These are phyloP conservation scores for Immersiella caudata DNA, from an alignment of 495 filamentous ascomycete species.

Conservation along the genomic window DNA sequence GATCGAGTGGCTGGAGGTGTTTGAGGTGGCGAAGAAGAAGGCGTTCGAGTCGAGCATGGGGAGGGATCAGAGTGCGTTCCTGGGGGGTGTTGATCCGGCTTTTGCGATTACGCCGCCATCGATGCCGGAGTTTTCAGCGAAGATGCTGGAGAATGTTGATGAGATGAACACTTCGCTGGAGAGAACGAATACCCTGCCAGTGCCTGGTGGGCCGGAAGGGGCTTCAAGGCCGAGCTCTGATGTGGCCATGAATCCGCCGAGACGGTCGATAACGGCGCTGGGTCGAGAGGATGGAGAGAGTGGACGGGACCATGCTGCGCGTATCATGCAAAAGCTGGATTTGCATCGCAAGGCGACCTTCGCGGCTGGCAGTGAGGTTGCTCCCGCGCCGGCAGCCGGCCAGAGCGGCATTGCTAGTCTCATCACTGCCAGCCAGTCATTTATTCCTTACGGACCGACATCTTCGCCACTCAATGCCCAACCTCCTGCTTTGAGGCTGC, in stretches of 20 bases:
- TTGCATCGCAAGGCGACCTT: constrained; percentile 78
- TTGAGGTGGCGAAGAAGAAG: constrained; percentile 90
- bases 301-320: constrained; percentile 74
- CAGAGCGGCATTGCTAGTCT: constrained; percentile 82
- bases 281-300: constrained; percentile 63
- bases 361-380: constrained; percentile 36
- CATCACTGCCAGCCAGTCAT: constrained; percentile 80
- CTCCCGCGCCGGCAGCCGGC: constrained; percentile 40
- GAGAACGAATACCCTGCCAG: constrained; percentile 64
- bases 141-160: constrained; percentile 67
- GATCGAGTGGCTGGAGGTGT: constrained; percentile 87
- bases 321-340: constrained; percentile 91
- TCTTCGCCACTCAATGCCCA: constrained; percentile 32
- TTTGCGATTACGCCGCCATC: constrained; percentile 90
- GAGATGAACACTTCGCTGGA: constrained; percentile 54
- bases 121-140: constrained; percentile 86
- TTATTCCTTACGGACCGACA: constrained; percentile 59
- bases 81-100: constrained; percentile 73
- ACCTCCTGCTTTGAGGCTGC: constrained; percentile 27
- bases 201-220: constrained; percentile 63
- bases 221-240: constrained; percentile 72
- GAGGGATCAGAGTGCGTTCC: constrained; percentile 56
- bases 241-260: constrained; percentile 51
- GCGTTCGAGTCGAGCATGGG: constrained; percentile 78
- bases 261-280: constrained; percentile 49